Base-by-base conservation (phyloP, 768 basidiomycete species). In the Pleurotus citrinopileatus region DNA sequence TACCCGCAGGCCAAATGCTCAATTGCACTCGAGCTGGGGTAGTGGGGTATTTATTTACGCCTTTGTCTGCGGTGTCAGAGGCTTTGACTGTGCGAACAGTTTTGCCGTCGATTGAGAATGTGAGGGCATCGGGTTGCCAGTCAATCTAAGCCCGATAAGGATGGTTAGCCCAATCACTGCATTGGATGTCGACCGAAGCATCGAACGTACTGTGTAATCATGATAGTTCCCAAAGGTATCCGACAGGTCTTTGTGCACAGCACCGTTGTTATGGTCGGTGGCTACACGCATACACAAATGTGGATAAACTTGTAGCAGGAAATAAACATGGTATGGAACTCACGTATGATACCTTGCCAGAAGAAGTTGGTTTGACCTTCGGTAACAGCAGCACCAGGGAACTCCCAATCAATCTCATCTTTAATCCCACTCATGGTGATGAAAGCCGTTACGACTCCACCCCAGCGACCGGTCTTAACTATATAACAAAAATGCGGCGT, bases 371-470 rank as follows among this genome's bases (percentile, higher is more conserved):
- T 85, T 69, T 95, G 92, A 7, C 76, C 91, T 52, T 83, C 63
- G 1, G 79, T 80, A 2, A 82, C 85, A 17, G 69, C 62, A 42
- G 72, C 72, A 4, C 89, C 88, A 52, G 89, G 86, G 61, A 85
- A 92, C 65, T 91, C 89, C 89, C 91, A 91, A 59, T 93, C 90
- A 48, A 93, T 89, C 65, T 92, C 91, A 62, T 91, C 88, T 65
- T 89, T 91, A 61, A 91, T 77, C 59, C 86, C 81, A 60, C 81
- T 83, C 91, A 93, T 93, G 4, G 86, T 87, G 62, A 91, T 89
- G 70, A 88, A 89, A 7, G 92, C 91, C 0, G 87, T 86, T 51
- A 95, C 87, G 5, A 94, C 84, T 28, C 91, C 91, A 15, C 65
- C 76, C 89, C 89, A 91, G 54, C 82, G 80, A 37, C 87, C 83